phyloP scores from a whole-genome alignment of 2,329 filamentous ascomycete species.

The Fusarium succisae region DNA sequence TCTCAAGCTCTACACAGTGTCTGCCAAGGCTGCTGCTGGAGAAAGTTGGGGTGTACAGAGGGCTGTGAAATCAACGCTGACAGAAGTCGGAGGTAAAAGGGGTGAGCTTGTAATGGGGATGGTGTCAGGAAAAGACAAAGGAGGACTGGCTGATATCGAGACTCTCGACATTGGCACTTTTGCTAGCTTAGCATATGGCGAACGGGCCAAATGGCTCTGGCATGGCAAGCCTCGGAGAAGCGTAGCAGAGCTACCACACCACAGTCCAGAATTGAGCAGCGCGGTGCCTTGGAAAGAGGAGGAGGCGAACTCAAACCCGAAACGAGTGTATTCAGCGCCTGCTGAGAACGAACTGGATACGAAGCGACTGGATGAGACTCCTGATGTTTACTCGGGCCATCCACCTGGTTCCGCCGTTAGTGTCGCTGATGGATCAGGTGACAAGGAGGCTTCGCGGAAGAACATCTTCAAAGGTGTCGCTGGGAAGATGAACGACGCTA shows the following conservation, averaged over 20 bases:
- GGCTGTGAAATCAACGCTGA: slow-evolving; percentile 94
- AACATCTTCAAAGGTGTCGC: slow-evolving; percentile 82
- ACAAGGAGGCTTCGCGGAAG: slow-evolving; percentile 68
- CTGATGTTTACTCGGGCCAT: slow-evolving; percentile 54
- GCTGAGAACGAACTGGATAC: slow-evolving; percentile 61
- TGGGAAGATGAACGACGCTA: slow-evolving; percentile 80
- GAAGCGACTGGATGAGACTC: slow-evolving; percentile 57
- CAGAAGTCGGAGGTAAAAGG: slow-evolving; percentile 91
- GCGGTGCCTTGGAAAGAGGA: slow-evolving; percentile 67
- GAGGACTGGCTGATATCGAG: slow-evolving; percentile 90
- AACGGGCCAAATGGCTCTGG: slow-evolving; percentile 94
- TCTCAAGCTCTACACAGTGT: slow-evolving; percentile 80
- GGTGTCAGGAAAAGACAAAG: slow-evolving; percentile 86
- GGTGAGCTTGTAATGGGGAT: slow-evolving; percentile 97
- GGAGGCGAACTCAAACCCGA: slow-evolving; percentile 49
- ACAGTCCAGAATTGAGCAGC: slow-evolving; percentile 56
- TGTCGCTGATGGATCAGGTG: slow-evolving; percentile 58
- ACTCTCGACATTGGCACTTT: slow-evolving; percentile 90
- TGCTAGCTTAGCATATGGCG: slow-evolving; percentile 78
- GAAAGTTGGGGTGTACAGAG: slow-evolving; percentile 93
- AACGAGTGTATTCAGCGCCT: slow-evolving; percentile 61
- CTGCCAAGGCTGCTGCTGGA: slow-evolving; percentile 87
- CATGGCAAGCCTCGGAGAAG: slow-evolving; percentile 84
- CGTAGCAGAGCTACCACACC: slow-evolving; percentile 56
- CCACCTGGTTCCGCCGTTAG: slow-evolving; percentile 58